Evolutionary conservation across 371 early-diverging fungal genomes (phyloP).

Genomic region (Dichotomocladium elegans): DNA sequence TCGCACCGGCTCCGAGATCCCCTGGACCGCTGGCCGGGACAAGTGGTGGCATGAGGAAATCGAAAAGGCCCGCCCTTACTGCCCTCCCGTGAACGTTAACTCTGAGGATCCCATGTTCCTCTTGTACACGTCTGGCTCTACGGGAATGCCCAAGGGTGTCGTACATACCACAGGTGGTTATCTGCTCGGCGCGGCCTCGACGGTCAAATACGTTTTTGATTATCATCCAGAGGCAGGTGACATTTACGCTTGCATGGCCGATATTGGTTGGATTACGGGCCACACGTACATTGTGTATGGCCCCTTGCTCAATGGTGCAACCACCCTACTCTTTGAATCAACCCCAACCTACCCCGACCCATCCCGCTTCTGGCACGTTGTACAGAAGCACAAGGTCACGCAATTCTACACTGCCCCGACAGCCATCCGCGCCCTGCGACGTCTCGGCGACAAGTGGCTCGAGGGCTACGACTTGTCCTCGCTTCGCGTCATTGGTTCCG

Average conservation of each 20-base stretch:
- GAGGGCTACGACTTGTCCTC: constrained; percentile 72
- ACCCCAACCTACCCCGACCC: constrained; percentile 85
- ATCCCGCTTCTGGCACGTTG: constrained; percentile 79
- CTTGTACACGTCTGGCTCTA: constrained; percentile 95
- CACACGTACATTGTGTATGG: constrained; percentile 95
- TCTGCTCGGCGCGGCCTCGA: constrained; percentile 85
- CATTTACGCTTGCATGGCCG: constrained; percentile 78
- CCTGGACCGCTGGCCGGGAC: constrained; percentile 76
- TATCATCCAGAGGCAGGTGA: constrained; percentile 67
- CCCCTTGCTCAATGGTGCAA: constrained; percentile 85
- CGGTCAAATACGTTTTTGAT: constrained; percentile 93
- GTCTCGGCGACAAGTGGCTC: constrained; percentile 81
- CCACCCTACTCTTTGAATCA: constrained; percentile 93
- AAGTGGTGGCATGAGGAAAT: constrained; percentile 89
- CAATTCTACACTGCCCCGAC: constrained; percentile 99
- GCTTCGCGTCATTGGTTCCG: constrained; percentile 91
- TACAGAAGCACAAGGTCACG: constrained; percentile 90
- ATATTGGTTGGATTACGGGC: constrained; percentile 85
- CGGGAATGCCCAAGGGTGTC: constrained; percentile 97
- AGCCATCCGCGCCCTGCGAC: constrained; percentile 91
- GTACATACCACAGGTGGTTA: constrained; percentile 96
- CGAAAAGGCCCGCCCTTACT: constrained; percentile 70
- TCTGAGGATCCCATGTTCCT: constrained; percentile 96
- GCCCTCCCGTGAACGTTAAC: constrained; percentile 79
- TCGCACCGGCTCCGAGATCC: constrained; percentile 74